phyloP scores from a whole-genome alignment of 2,329 filamentous ascomycete species.

The Penicillium sp. region DNA sequence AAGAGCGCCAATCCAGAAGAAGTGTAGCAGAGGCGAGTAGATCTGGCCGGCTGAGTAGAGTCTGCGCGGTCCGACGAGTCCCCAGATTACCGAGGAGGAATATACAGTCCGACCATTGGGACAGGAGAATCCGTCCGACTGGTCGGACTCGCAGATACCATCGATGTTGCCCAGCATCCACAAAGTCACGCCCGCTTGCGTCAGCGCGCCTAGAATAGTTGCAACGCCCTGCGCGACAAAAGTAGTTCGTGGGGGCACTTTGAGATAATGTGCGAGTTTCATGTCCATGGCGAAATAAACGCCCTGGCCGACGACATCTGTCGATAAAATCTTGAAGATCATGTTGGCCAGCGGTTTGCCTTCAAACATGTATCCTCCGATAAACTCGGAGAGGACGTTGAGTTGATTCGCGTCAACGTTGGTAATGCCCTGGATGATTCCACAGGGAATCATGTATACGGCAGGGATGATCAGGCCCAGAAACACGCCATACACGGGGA shows the following conservation, averaged over 20 bases:
- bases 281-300: slow-evolving; percentile 53
- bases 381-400: slow-evolving; percentile 39
- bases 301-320: slow-evolving; percentile 48
- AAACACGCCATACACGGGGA: slow-evolving; percentile 49
- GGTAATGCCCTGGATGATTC: slow-evolving; percentile 48
- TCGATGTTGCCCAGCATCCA: slow-evolving; percentile 46
- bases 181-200: slow-evolving; percentile 42
- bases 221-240: slow-evolving; percentile 54
- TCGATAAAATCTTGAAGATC: slow-evolving; percentile 49
- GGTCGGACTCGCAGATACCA: slow-evolving; percentile 45
- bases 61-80: slow-evolving; percentile 53
- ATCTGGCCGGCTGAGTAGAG: slow-evolving; percentile 52
- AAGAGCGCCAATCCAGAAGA: slow-evolving; percentile 52
- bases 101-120: slow-evolving; percentile 53
- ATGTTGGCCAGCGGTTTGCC: slow-evolving; percentile 50
- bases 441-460: slow-evolving; percentile 49
- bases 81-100: slow-evolving; percentile 55
- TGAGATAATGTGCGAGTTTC: slow-evolving; percentile 56
- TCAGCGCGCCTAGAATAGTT: slow-evolving; percentile 51
- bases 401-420: slow-evolving; percentile 49
- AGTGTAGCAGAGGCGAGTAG: slow-evolving; percentile 52
- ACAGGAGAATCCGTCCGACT: slow-evolving; percentile 53
- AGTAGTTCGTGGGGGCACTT: slow-evolving; percentile 51
- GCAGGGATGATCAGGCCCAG: slow-evolving; percentile 45
- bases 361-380: slow-evolving; percentile 49